Conservation (phyloP, 441 rosid genomes). For the Brassica hybrid region DNA sequence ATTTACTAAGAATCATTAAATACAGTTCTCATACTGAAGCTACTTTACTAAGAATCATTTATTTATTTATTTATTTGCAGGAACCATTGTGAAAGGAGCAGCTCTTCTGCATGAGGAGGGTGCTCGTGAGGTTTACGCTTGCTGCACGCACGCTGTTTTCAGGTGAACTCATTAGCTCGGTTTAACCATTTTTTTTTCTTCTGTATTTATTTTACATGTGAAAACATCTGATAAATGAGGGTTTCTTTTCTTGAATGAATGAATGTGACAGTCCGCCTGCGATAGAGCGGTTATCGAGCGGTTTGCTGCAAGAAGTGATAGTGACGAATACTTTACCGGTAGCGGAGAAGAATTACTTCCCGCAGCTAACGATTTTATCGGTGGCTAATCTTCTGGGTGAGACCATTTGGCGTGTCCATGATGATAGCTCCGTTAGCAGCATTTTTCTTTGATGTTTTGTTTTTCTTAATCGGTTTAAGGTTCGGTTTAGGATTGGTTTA, state of each 20-base stretch:
- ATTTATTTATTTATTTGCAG: no score
- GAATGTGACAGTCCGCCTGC: slow-evolving; percentile 65
- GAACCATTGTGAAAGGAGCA: slow-evolving; percentile 88
- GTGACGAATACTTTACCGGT: slow-evolving; percentile 77
- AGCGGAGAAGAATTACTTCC: slow-evolving; percentile 71
- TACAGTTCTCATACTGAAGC: no score
- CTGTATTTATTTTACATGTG: background rate
- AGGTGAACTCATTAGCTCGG: slow-evolving; percentile 47
- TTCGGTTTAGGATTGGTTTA: background rate
- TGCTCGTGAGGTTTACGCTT: slow-evolving; percentile 89
- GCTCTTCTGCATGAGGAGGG: slow-evolving; percentile 88
- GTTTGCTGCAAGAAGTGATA: slow-evolving; percentile 79
- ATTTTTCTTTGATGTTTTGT: slow-evolving; percentile 58
- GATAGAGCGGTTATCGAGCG: slow-evolving; percentile 71
- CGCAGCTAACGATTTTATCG: slow-evolving; percentile 68
- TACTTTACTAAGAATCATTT: no score
- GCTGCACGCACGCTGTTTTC: slow-evolving; percentile 90
- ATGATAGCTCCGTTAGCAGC: slow-evolving; percentile 78
- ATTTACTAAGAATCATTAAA: no score
- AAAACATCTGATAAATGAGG: background rate
- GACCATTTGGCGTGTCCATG: slow-evolving; percentile 87
- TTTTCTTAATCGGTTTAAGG: background rate
- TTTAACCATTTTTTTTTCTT: background rate
- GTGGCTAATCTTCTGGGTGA: slow-evolving; percentile 77
- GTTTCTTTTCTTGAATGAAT: background rate